Evolutionary conservation across 2,329 filamentous ascomycete species (phyloP).

Genomic region (Venturia oleaginea): DNA sequence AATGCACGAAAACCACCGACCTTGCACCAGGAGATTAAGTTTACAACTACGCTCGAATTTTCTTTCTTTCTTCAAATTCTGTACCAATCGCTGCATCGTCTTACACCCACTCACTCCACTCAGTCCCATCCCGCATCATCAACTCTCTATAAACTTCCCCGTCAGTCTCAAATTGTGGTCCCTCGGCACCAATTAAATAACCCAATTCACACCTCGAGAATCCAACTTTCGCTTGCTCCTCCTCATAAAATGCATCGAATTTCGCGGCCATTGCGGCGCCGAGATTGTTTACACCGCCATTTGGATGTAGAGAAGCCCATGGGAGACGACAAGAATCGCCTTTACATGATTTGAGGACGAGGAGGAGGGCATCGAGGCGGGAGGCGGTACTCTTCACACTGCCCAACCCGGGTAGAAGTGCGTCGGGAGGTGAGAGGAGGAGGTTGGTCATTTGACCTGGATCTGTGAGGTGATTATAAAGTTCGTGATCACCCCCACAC

Average conservation of each 20-base stretch:
- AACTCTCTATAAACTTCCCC: conserved; percentile 13
- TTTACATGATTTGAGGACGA: conserved; percentile 27
- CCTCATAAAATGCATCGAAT: conserved; percentile 26
- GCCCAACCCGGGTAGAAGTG: neutral
- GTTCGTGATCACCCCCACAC: conserved; percentile 10
- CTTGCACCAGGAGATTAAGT: too few species aligned
- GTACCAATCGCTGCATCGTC: too few species aligned
- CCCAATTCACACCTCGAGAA: conserved; percentile 10
- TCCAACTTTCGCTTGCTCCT: conserved; percentile 15
- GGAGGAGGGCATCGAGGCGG: conserved; percentile 25
- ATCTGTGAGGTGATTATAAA: conserved; percentile 9
- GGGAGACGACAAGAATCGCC: conserved; percentile 22
- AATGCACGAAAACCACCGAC: too few species aligned
- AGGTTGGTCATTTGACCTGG: conserved; percentile 5
- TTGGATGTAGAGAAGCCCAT: conserved; percentile 25
- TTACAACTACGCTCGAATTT: too few species aligned
- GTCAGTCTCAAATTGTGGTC: conserved; percentile 18
- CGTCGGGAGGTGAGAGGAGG: neutral
- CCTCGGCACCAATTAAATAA: conserved; percentile 13
- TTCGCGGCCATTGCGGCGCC: conserved; percentile 20
- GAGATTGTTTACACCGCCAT: conserved; percentile 21
- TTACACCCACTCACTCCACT: conserved; percentile 16
- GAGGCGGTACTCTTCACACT: conserved; percentile 1
- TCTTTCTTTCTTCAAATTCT: too few species aligned
- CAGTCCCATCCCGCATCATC: neutral